Base-by-base conservation (phyloP, 106 monocot species). In the Dendrobium officinale region DNA sequence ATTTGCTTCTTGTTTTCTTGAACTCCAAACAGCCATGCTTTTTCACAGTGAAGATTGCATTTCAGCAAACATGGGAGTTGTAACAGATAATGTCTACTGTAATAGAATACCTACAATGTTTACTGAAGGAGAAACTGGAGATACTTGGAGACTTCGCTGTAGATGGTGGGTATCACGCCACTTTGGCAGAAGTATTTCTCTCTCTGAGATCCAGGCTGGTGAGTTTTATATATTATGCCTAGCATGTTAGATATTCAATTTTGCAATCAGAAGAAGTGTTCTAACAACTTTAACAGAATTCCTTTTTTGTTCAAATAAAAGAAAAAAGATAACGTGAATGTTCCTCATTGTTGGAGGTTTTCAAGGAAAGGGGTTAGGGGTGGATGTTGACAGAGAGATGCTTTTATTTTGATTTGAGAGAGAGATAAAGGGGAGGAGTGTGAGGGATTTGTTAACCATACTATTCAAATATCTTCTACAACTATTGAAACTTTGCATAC, bases 141-240 rank as follows among this genome's bases (percentile, higher is more conserved):
- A 75, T 0, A 77, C 78, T 82, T 91, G 93, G 93, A 80, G 58
- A 66, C 77, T 87, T 54, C 89, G 93, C 11, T 87, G 85, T 64
- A 78, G 79, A 26, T 93, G 93, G 93, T 93, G 93, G 93, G 42
- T 27, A 26, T 82, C 83, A 73, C 87, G 83, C 41, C 91, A 93
- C 72, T 93, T 93, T 75, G 78, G 86, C 79, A 83, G 56, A 40
- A 88, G 67, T 10, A 56, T 48, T 31, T 84, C 5, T 83, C 75
- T 84, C n/a, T 78, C 47, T 11, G 82, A 89, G 75, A 83, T 81
- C 42, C 75, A 84, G 81, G 54, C 84, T 81, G 87, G 93, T 93
- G 77, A 72, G 78, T 79, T 29, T 42, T 37, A 70, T 9, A 37
- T 37, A 24, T 1, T 33, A 13, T 76, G 26, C 26, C 22, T 67